phyloP scores from a whole-genome alignment of 371 early-diverging fungal genomes.

The Batrachochytrium dendrobatidis region DNA sequence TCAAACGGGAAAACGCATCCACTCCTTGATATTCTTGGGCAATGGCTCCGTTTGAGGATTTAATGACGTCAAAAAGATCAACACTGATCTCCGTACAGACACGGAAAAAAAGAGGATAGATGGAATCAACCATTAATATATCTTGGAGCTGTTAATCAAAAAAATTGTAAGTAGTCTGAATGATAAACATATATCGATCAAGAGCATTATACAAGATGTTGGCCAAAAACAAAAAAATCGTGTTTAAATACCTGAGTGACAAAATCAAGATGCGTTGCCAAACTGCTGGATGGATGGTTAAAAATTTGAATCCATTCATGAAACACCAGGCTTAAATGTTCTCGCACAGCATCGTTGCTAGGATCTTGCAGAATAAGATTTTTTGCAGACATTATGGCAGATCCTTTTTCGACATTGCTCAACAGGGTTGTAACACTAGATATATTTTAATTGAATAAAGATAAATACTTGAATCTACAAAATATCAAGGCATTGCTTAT shows the following conservation, averaged over 20 bases:
- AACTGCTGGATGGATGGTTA: conserved; percentile 71
- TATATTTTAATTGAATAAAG: conserved; percentile 1
- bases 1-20: conserved; percentile 76
- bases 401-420: conserved; percentile 13
- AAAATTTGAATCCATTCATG: conserved; percentile 86
- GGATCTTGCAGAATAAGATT: conserved; percentile 31
- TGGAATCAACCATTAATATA: conserved; percentile 65
- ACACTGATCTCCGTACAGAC: conserved; percentile 77
- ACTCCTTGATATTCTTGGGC: conserved; percentile 59
- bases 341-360: conserved; percentile 44
- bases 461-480: not conserved
- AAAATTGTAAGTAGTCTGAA: too few species aligned
- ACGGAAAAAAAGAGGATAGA: conserved; percentile 79
- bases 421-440: conserved; percentile 15
- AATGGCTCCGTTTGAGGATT: conserved; percentile 34
- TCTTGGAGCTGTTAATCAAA: conserved; percentile 71
- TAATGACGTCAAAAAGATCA: conserved; percentile 46
- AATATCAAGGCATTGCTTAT: conserved; percentile 3
- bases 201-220: not conserved
- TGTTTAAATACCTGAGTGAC: conserved; percentile 44
- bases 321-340: conserved; percentile 64
- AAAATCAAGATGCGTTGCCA: conserved; percentile 58
- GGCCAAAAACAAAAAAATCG: not conserved
- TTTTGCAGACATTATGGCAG: conserved; percentile 23
- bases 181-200: conserved; percentile 24